Base-by-base conservation (phyloP, 2,329 filamentous ascomycete genomes). In the Ophiocordyceps camponoti-rufipedis region DNA sequence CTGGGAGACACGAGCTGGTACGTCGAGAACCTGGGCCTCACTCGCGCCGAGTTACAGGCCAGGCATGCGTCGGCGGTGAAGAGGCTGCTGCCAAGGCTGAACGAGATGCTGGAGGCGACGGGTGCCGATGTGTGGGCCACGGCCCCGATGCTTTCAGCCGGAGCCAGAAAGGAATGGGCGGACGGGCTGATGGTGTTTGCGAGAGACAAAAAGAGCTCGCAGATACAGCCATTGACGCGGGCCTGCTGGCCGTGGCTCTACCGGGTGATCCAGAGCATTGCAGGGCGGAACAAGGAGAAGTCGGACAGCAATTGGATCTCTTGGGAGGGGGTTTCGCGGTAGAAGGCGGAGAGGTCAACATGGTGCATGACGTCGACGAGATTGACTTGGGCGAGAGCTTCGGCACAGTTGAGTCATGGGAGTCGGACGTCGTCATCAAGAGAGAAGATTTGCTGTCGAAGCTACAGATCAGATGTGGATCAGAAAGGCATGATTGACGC, bases 1-100 rank as follows among this genome's bases (percentile, higher is more conserved):
- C 19, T 45, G 2, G 41, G 49, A 2, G 49, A 52, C 28, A 32
- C 43, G 3, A 48, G 43, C 39, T 53, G 48, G 50, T 54, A 48
- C 41, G 28, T 50, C n/a, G 44, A 48, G 18, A 39, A 44, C 13
- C 14, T 33, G 14, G 43, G 43, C 28, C 18, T 41, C 10, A 23
- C 42, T 3, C 41, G 41, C 10, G 19, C 18, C 11, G 32, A 38
- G 29, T 12, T 47, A n/a, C n/a, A 44, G 31, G 14, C 32, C 6
- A 38, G 19, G 18, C 42, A 45, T 11, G 40, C 38, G 14, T 35
- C 29, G 40, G 46, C 39, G 16, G 32, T 45, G 8, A 6, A 28
- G 11, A 32, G 10, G 6, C 19, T 47, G 18, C 43, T 45, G 6
- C 46, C 43, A 7, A 16, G 31, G 3, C 12, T 47, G 29, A 40